These are phyloP conservation scores for Syzygium jambos DNA, from an alignment of 345 rosid genomes.

Conservation along the genomic window DNA sequence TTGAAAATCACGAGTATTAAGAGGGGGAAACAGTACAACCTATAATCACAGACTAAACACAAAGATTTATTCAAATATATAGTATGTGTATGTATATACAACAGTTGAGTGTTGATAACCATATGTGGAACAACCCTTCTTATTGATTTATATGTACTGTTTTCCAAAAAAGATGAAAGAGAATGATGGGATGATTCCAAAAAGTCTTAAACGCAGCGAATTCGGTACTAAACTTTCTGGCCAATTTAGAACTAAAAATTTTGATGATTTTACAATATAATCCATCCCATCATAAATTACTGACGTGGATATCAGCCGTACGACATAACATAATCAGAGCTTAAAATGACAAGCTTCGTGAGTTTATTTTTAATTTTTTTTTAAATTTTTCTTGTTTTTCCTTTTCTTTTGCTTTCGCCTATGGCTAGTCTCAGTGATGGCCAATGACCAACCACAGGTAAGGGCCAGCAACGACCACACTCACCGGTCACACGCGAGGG, in stretches of 20 bases:
- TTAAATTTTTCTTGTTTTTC: too few relatives aligned
- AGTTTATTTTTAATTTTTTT: too few relatives aligned
- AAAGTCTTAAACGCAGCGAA: background rate
- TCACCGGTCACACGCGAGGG: too few relatives aligned
- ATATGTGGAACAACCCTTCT: background rate
- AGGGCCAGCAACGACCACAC: too few relatives aligned
- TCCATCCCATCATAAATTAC: too few relatives aligned
- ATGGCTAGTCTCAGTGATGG: too few relatives aligned
- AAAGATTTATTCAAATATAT: background rate
- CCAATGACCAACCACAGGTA: too few relatives aligned
- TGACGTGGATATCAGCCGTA: too few relatives aligned
- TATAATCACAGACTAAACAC: background rate
- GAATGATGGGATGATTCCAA: background rate
- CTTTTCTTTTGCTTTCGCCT: too few relatives aligned
- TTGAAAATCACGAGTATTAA: background rate
- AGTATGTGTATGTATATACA: background rate
- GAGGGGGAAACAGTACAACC: background rate
- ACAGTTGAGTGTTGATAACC: background rate
- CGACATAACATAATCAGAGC: too few relatives aligned
- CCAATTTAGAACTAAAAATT: background rate
- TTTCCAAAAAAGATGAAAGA: background rate
- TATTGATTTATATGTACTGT: background rate
- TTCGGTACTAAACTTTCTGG: background rate
- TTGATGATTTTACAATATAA: background rate
- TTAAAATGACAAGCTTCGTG: too few relatives aligned